phyloP scores from a whole-genome alignment of 73 alveolate species.

The Vitrella brassicaformis region DNA sequence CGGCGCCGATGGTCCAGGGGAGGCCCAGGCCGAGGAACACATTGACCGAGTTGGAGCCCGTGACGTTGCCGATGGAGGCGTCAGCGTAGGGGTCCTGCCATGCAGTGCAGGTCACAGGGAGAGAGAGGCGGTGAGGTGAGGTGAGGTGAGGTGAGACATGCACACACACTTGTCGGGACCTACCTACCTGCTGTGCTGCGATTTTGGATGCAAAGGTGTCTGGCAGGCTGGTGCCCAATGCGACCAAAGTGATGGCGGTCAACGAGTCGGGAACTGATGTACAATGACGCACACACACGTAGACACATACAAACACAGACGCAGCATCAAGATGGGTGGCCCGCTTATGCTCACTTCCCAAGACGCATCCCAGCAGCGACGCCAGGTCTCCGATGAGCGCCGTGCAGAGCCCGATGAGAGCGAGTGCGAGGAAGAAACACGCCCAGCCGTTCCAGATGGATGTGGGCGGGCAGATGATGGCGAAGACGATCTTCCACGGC shows the following conservation, averaged over 20 bases:
- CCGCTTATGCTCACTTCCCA: background rate
- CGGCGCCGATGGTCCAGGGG: slow-evolving; percentile 26
- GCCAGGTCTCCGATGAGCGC: slow-evolving; percentile 30
- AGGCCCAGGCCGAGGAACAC: slow-evolving; percentile 44
- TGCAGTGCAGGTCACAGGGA: background rate
- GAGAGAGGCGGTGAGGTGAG: background rate
- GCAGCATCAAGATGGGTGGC: too few species aligned
- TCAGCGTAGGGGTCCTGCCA: slow-evolving; percentile 48
- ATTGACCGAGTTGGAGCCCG: slow-evolving; percentile 53
- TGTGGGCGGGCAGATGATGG: slow-evolving; percentile 12
- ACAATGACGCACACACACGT: too few species aligned
- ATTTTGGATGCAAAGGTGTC: slow-evolving; percentile 54
- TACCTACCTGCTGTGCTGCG: slow-evolving; percentile 43
- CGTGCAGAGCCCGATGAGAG: slow-evolving; percentile 18
- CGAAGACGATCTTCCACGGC: slow-evolving; percentile 26
- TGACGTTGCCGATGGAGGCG: slow-evolving; percentile 48
- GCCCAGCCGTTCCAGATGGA: slow-evolving; percentile 7
- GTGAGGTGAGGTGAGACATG: background rate
- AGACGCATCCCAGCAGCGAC: slow-evolving; percentile 15
- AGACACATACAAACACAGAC: too few species aligned
- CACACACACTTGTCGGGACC: background rate
- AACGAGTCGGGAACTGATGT: slow-evolving; percentile 17
- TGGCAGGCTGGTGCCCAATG: slow-evolving; percentile 59
- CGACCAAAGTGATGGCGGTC: slow-evolving; percentile 42
- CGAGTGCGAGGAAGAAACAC: slow-evolving; percentile 21